Base-by-base conservation (phyloP, 306 rosid genomes). In the Alnus rubra region DNA sequence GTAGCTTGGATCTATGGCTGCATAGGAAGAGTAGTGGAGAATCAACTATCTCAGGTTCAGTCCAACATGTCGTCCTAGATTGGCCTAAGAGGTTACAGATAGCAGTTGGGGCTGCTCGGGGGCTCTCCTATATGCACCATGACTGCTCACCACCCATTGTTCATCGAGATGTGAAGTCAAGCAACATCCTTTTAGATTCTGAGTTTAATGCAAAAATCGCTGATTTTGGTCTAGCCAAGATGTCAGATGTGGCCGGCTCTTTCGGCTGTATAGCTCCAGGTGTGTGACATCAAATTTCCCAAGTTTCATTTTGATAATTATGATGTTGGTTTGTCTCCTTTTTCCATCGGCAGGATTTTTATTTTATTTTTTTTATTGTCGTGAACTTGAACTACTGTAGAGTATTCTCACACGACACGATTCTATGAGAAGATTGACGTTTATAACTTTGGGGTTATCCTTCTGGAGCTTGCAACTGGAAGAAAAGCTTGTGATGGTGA, bases 51-150 rank as follows among this genome's bases (percentile, higher is more conserved):
- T 33, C 37, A 88, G 89, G 37, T 33, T 33, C 37, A 33, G 37
- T 33, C 37, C 37, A 33, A 23, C 28, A 23, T 23, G 28, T 23
- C 28, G 28, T 23, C 2, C 37, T 33, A 33, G 37, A 33, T 33
- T 33, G 37, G 37, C 37, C 37, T 33, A 33, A 33, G 37, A 33
- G 37, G 37, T 33, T 33, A 2, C 37, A 33, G 37, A 33, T 33
- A 33, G 37, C 37, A 74, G 49, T 87, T 50, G 98, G 97, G 6
- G 81, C 82, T 6, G 97, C 98, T 2, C 92, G 73, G 37, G 98
- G 97, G 71, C 88, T 94, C 85, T 72, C 87, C 76, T 94, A 94
- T 76, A 94, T 94, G 98, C 97, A 94, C 82, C 91, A 91, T 69
- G 92, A 87, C 18, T 89, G 90, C 35, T 84, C 85, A 45, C 90